Base-by-base conservation (phyloP, 805 yeast genomes). In the Saturnispora halmiae region DNA sequence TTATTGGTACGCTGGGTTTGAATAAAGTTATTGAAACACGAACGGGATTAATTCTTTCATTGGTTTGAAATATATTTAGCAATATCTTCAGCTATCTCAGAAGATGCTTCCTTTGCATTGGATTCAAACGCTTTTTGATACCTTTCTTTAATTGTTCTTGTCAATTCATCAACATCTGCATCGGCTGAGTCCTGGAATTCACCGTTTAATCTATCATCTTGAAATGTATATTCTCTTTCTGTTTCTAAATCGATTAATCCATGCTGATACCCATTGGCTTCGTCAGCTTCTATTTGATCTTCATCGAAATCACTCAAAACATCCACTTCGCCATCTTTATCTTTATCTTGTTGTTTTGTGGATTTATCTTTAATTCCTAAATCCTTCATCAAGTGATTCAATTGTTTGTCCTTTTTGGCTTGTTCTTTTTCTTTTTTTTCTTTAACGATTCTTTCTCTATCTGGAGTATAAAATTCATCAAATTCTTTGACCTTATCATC, bases 401-500 rank as follows among this genome's bases (percentile, higher is more conserved):
- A 65, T 21, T 82, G 79, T 49, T 77, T 72, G 27, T 84, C 80
- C 59, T 86, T 85, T 51, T 79, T 69, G 52, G 67, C 64, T 56
- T 77, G 76, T 53, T 83, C 94, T 41, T 77, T 78, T 45, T 79
- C 80, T 50, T 82, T 83, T 54, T 86, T 83, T 48, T 82, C 77
- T 58, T 81, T 73, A 38, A 82, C 56, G 13, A 90, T 77, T 52
- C 82, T 68, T 44, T 90, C 96, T 55, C 96, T 74, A 64, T 92
- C 97, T 7, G 79, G 78, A 53, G 77, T 77, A 60, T 92, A 92
- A 52, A 69, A 88, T 45, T 77, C 76, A 44, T 86, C 77, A 59
- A 81, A 92, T 61, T 92, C 99, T 29, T 79, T 84, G 35, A 80
- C 87, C 62, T 92, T 92, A 44, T 73, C 71, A 52, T 85, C 94